Evolutionary conservation across 2,329 filamentous ascomycete genomes (phyloP).

Genomic region (Westerdykella sp.): DNA sequence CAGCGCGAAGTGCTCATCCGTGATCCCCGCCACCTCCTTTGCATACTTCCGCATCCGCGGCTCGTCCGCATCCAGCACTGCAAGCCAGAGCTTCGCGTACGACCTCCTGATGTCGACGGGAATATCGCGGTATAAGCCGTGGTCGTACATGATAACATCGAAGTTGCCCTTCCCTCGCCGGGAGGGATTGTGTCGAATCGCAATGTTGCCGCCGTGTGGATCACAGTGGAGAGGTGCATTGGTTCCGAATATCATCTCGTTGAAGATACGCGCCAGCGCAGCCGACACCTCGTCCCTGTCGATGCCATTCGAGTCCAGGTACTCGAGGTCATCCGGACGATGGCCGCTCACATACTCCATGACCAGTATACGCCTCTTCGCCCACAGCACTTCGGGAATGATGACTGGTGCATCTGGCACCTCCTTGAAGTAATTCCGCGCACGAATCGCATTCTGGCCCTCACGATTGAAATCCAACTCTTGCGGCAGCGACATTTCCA

Average conservation of each 20-base stretch:
- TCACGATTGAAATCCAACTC: slow-evolving; percentile 88
- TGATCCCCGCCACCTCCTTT: slow-evolving; percentile 80
- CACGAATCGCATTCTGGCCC: slow-evolving; percentile 73
- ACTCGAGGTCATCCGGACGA: slow-evolving; percentile 82
- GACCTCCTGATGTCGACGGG: slow-evolving; percentile 69
- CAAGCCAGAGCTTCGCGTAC: slow-evolving; percentile 96
- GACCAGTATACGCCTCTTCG: slow-evolving; percentile 79
- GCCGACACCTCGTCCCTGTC: slow-evolving; percentile 94
- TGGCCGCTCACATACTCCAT: slow-evolving; percentile 90
- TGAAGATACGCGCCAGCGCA: slow-evolving; percentile 85
- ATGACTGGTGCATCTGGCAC: slow-evolving; percentile 73
- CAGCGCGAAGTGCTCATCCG: slow-evolving; percentile 83
- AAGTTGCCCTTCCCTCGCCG: slow-evolving; percentile 65
- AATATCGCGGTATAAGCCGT: slow-evolving; percentile 93
- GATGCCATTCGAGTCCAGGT: slow-evolving; percentile 77
- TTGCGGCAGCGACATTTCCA: slow-evolving; percentile 83
- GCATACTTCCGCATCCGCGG: slow-evolving; percentile 80
- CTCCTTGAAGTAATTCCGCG: slow-evolving; percentile 71
- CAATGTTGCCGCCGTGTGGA: slow-evolving; percentile 92
- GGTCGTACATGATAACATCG: slow-evolving; percentile 92
- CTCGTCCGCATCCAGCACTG: slow-evolving; percentile 86
- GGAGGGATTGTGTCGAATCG: slow-evolving; percentile 69
- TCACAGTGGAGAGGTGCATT: slow-evolving; percentile 91
- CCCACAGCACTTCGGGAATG: slow-evolving; percentile 85
- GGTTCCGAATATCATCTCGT: slow-evolving; percentile 97